phyloP scores from a whole-genome alignment of 169 alveolate genomes.

The Cryptosporidium sp. region DNA sequence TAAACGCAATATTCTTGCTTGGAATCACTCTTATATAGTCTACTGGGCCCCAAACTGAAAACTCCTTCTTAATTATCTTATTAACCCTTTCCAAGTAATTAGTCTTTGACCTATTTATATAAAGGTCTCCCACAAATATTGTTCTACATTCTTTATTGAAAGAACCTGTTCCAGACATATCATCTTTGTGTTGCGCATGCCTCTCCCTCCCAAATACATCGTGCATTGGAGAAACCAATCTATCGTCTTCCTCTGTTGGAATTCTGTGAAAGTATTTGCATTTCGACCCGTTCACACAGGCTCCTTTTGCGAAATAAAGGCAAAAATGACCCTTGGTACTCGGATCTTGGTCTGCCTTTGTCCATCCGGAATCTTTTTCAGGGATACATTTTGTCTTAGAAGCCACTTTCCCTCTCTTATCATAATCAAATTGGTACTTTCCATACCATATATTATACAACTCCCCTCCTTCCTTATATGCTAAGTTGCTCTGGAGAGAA shows the following conservation, averaged over 20 bases:
- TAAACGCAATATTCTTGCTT: constrained; percentile 93
- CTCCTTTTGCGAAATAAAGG: constrained; percentile 96
- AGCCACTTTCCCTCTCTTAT: constrained; percentile 87
- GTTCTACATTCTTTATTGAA: constrained; percentile 95
- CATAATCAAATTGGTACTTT: constrained; percentile 93
- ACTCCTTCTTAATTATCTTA: constrained; percentile 91
- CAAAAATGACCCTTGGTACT: constrained; percentile 90
- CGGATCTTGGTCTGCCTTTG: constrained; percentile 92
- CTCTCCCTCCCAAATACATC: constrained; percentile 99
- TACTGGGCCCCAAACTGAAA: constrained; percentile 95
- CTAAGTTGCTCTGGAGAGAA: constrained; percentile 75
- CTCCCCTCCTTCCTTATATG: constrained; percentile 94
- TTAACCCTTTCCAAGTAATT: constrained; percentile 91
- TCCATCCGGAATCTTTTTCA: constrained; percentile 95
- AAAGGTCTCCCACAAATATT: constrained; percentile 92
- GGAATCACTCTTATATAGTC: constrained; percentile 93
- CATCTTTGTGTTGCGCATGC: constrained; percentile 95
- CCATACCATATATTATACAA: constrained; percentile 99
- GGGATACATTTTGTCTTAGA: constrained; percentile 94
- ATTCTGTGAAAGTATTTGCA: constrained; percentile 96
- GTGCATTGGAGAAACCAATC: constrained; percentile 89
- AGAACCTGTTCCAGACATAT: constrained; percentile 97
- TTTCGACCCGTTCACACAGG: constrained; percentile 96
- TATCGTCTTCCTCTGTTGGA: constrained; percentile 95
- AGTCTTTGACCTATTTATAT: constrained; percentile 85